Base-by-base conservation (phyloP, 805 yeast genomes). In the Metschnikowia cerradonensis region DNA sequence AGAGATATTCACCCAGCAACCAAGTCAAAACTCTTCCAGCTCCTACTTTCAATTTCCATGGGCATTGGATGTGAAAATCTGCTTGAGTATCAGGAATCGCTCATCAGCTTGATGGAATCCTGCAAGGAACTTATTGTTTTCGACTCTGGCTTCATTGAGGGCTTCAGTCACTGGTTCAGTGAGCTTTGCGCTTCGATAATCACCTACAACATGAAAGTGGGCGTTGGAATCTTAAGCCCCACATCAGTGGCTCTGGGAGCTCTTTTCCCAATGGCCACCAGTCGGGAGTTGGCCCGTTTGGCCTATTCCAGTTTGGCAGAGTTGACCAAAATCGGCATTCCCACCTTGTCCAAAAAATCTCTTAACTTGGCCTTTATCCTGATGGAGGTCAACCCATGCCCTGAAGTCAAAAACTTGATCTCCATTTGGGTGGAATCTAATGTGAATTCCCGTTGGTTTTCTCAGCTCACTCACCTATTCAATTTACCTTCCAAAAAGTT, bases 341-440 rank as follows among this genome's bases (percentile, higher is more conserved):
- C 44, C 7, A 55, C 60, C 1, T 73, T 84, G 50, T 61, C 68
- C 2, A 64, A 68, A 13, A 76, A 74, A 1, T 62, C 83, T 6
- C 82, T 82, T 38, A 75, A 71, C 40, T 69, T 79, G 26, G 67
- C 85, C 6, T 88, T 94, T 94, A 70, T 81, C 7, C 80, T 74
- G 8, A 68, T 74, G 72, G 70, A 72, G 73, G 34, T 76, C 71
- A 54, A 82, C 75, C 67, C 68, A 2, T 78, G 82, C 40, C 56
- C 55, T 1, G 75, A 73, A 6, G 62, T 86, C 17, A 62, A 71
- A 30, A 64, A 67, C 3, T 68, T 86, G 44, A 71, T 88, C 11
- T 64, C 60, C 14, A 76, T 80, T 15, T 88, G 94, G 92, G 64
- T 87, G 41, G 81, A 79, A 15, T 74, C 79, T 4, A 73, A 69